Percentiles rank a stretch among this genome's conserved stretches.
Evolutionary conservation across 495 filamentous ascomycete genomes (phyloP).

Genomic region (Chaetomium tenue): DNA sequence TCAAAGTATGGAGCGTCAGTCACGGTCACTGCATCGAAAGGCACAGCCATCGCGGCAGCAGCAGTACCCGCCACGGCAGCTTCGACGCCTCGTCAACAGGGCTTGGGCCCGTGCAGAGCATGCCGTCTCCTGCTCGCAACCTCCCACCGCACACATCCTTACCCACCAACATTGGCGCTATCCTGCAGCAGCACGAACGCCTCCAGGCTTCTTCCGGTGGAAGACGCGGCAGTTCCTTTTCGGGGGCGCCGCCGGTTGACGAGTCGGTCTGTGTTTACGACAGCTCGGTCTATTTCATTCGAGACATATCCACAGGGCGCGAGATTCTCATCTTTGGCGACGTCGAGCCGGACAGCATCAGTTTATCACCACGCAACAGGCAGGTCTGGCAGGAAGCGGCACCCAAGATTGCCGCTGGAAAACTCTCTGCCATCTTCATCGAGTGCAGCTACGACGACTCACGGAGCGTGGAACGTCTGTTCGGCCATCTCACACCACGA

Average conservation of each 20-base stretch:
- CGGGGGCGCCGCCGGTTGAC: conserved; percentile 25
- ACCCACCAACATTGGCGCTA: conserved; percentile 25
- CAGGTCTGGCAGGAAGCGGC: conserved; percentile 83
- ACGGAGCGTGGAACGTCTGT: conserved; percentile 70
- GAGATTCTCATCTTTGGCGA: conserved; percentile 95
- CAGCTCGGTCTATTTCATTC: conserved; percentile 88
- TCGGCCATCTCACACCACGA: conserved; percentile 81
- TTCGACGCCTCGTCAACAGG: conserved; percentile 34
- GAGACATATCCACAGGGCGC: conserved; percentile 60
- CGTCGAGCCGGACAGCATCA: conserved; percentile 86
- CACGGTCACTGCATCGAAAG: conserved; percentile 83
- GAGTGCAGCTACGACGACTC: conserved; percentile 89
- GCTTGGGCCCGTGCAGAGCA: not conserved
- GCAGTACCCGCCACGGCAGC: conserved; percentile 42
- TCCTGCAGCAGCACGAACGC: conserved; percentile 30
- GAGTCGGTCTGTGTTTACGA: conserved; percentile 65
- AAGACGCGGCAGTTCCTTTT: conserved; percentile 29
- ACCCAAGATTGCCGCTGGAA: conserved; percentile 67
- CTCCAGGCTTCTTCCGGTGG: conserved; percentile 15
- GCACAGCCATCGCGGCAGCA: conserved; percentile 58
- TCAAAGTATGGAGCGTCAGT: conserved; percentile 75
- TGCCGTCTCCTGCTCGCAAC: conserved; percentile 24
- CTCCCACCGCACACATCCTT: conserved; percentile 26
- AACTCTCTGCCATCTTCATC: conserved; percentile 79
- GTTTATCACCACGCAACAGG: conserved; percentile 72